A percentile compares a stretch with the other conserved stretches of the same genome.
Conservation (phyloP, 225 moss, liverwort and hornwort species). For the Marchantia polymorpha region DNA sequence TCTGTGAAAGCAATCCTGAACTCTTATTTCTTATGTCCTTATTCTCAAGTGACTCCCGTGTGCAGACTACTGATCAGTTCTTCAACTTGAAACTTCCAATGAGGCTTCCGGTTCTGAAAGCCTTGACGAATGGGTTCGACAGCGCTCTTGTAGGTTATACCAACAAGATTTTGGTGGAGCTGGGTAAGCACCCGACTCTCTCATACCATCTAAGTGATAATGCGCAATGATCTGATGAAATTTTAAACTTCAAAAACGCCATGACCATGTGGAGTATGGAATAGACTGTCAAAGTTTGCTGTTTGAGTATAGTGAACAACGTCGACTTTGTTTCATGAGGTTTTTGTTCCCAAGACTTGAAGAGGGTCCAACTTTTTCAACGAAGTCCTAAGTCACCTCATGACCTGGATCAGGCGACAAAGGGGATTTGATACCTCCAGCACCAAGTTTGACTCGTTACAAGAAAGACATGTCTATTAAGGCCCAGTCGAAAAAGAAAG, state of each 20-base stretch:
- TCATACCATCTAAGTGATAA: not conserved
- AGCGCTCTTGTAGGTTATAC: conserved; percentile 67
- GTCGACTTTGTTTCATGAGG: too few species aligned
- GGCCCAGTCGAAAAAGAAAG: conserved; percentile 75
- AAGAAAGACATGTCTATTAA: conserved; percentile 88
- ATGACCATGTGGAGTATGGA: too few species aligned
- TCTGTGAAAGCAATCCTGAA: not conserved
- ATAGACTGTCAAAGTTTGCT: too few species aligned
- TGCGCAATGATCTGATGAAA: not conserved
- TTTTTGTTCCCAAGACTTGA: not conserved
- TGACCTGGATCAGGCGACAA: conserved; percentile 61
- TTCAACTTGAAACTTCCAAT: conserved; percentile 90
- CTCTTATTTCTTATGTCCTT: not conserved
- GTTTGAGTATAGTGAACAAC: not conserved
- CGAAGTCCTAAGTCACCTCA: not conserved
- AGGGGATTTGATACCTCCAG: conserved; percentile 79
- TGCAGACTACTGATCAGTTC: conserved; percentile 88
- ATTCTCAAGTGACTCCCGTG: not conserved
- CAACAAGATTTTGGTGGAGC: conserved; percentile 64
- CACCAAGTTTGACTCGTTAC: conserved; percentile 89
- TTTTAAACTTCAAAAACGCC: too few species aligned
- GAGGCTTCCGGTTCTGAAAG: conserved; percentile 81
- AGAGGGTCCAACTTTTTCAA: not conserved
- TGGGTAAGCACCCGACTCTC: conserved; percentile 42
- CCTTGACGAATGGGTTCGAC: conserved; percentile 80